Base-by-base conservation (phyloP, 345 rosid species). In the Gossypium turneri region DNA sequence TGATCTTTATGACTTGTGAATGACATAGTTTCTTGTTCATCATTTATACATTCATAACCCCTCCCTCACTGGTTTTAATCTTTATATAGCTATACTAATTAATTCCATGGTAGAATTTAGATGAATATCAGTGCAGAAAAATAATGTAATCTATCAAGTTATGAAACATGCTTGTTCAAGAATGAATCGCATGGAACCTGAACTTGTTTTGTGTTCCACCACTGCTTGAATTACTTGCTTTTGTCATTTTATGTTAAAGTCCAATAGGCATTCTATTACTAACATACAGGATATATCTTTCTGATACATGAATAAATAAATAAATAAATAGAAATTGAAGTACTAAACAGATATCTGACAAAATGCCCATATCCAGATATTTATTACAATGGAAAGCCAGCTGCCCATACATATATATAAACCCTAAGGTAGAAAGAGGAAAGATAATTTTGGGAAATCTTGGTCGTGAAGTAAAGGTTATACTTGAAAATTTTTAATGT, bases 1-100 rank as follows among this genome's bases (percentile, higher is more conserved):
- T 58, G 34, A 10, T 58, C 52, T 34, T n/a, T 74, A 50, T 61
- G 66, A 53, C 43, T 10, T 70, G 47, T 44, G 51, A 13, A 51
- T 38, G 59, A n/a, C 20, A 38, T 4, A 38, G 66, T 11, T 60
- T 66, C 34, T 43, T 50, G 27, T 70, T 63, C 65, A 43, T 78
- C 71, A 38, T 55, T 15, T 67, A 48, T 13, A 62, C 12, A 24
- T 61, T 77, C 79, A 34, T 53, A 44, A 34, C 41, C 41, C 1
- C 41, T 34, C 7, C 41, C 7, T 34, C 41, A 34, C 41, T 34
- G 41, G 41, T 34, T 52, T 4, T 4, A 50, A 50, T 50, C 7
- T 50, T 50, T 50, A 50, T 50, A 50, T 51, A 51, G 55, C 8
- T 51, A 51, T 16, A 11, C 3, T 48, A 48, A 15, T 10, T 12